A percentile compares a stretch with the other conserved stretches of the same genome.
phyloP scores from a whole-genome alignment of 75 land plant species.

The Cunninghamia lanceolata region DNA sequence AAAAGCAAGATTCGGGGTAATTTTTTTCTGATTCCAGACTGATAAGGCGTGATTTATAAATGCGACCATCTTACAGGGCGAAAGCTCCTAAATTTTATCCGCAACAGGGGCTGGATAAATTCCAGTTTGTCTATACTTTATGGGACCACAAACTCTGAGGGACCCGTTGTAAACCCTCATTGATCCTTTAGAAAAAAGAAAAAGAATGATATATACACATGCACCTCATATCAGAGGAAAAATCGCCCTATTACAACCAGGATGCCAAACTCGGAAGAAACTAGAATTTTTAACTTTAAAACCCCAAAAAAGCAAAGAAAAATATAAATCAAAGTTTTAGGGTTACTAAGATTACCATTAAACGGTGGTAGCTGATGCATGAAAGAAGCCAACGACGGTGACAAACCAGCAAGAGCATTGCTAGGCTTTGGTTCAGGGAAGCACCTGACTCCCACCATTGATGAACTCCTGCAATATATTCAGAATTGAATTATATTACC shows the following conservation, averaged over 20 bases:
- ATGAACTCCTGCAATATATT: background rate
- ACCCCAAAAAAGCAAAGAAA: background rate
- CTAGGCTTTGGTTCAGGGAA: background rate
- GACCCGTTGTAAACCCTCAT: background rate
- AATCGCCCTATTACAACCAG: too few relatives aligned
- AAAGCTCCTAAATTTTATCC: background rate
- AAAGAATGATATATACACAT: too few relatives aligned
- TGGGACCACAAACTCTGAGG: background rate
- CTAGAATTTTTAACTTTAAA: too few relatives aligned
- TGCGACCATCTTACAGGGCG: background rate
- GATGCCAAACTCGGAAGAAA: too few relatives aligned
- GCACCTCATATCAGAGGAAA: too few relatives aligned
- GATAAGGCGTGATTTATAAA: too few relatives aligned
- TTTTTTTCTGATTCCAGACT: too few relatives aligned
- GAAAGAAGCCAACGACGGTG: background rate
- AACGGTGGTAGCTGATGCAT: background rate
- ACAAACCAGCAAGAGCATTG: background rate
- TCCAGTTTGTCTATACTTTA: background rate
- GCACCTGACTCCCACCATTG: background rate
- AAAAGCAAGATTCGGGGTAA: too few relatives aligned
- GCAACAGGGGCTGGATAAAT: background rate
- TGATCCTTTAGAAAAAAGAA: background rate
- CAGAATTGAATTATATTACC: background rate
- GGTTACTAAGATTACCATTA: background rate
- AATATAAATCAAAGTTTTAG: background rate